Conservation (phyloP, 805 yeast genomes). For the Zygosaccharomyces siamensis region DNA sequence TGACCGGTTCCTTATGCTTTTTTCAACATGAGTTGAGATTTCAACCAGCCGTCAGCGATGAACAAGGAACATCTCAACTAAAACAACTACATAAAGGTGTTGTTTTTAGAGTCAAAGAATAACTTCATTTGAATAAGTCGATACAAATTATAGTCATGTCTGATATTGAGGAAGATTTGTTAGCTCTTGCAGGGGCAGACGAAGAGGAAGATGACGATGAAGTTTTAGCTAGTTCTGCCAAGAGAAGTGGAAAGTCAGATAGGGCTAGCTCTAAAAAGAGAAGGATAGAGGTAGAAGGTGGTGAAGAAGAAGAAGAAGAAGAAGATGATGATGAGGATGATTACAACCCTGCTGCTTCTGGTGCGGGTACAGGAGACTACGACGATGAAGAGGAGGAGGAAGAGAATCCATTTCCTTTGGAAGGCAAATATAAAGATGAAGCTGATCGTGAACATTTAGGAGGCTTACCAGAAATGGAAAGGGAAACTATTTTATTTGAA, state of each 20-base stretch:
- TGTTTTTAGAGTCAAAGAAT: neutral
- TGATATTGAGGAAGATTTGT: conserved; percentile 89
- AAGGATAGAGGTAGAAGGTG: conserved; percentile 31
- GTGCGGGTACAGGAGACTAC: conserved; percentile 26
- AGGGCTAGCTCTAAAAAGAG: conserved; percentile 34
- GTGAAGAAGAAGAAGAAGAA: conserved; percentile 34
- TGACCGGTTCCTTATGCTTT: neutral
- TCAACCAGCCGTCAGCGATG: neutral
- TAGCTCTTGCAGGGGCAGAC: conserved; percentile 86
- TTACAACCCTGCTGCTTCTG: conserved; percentile 33
- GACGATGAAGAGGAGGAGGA: conserved; percentile 40
- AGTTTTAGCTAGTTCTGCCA: conserved; percentile 24
- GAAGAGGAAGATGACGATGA: conserved; percentile 40
- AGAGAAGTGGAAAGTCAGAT: conserved; percentile 28
- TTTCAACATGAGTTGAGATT: neutral
- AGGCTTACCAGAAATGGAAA: conserved; percentile 80
- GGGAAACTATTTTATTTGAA: conserved; percentile 87
- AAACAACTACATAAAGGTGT: neutral
- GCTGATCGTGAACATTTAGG: conserved; percentile 62
- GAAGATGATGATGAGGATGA: conserved; percentile 36
- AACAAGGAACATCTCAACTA: neutral
- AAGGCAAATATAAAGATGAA: conserved; percentile 84
- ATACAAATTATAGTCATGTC: conserved; percentile 46
- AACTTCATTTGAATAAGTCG: neutral
- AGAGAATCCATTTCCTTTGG: conserved; percentile 83